phyloP scores from a whole-genome alignment of 345 rosid species.

The Fremontodendron californicum region DNA sequence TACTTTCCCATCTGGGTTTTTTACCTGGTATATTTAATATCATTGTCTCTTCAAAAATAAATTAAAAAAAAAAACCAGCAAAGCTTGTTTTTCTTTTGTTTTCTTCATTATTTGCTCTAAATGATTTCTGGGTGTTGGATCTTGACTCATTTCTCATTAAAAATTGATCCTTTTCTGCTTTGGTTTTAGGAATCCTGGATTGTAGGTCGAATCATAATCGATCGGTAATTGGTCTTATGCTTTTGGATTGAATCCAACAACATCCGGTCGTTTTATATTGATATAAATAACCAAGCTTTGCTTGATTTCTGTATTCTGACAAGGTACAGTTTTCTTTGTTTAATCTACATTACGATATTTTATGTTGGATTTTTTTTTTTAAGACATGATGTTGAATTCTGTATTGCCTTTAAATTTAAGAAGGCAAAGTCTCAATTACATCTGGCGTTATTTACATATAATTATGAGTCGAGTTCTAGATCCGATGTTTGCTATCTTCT shows the following conservation, averaged over 20 bases:
- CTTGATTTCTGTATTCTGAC: constrained; percentile 12
- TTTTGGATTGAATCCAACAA: constrained; percentile 46
- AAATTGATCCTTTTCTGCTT: constrained; percentile 13
- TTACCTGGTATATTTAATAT: constrained; percentile 19
- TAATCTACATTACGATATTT: constrained; percentile 38
- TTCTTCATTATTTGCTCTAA: neutral
- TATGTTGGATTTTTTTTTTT: constrained; percentile 20
- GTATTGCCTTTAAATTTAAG: constrained; percentile 9
- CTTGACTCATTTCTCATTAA: constrained; percentile 18
- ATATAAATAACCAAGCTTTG: constrained; percentile 31
- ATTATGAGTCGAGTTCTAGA: constrained; percentile 15
- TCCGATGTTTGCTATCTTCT: constrained; percentile 16
- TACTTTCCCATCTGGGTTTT: constrained; percentile 36
- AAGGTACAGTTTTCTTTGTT: constrained; percentile 38
- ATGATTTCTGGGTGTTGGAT: constrained; percentile 26
- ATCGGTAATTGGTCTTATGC: constrained; percentile 30
- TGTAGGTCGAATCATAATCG: constrained; percentile 42
- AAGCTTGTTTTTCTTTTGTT: neutral
- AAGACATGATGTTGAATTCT: constrained; percentile 10
- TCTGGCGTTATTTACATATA: constrained; percentile 10
- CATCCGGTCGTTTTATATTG: constrained; percentile 27
- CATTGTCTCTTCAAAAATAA: neutral
- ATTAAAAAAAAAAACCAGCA: neutral
- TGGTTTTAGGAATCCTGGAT: constrained; percentile 41
- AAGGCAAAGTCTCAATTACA: constrained; percentile 15